These are phyloP conservation scores for Cryptococcus maquisensis DNA, from an alignment of 1,284 basidiomycete genomes.

Conservation along the genomic window DNA sequence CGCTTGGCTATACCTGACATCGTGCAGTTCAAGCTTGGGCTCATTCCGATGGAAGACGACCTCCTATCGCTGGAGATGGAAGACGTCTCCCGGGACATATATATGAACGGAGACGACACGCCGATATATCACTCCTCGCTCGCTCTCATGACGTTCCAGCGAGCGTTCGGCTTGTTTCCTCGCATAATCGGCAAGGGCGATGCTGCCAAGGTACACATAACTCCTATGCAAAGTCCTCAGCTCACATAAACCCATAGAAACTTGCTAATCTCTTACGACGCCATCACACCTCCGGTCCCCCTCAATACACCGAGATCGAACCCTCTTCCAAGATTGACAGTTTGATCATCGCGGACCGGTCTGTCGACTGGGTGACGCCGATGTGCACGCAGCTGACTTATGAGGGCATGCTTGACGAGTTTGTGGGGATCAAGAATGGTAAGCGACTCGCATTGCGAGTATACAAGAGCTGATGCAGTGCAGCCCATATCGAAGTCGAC, in stretches of 20 bases:
- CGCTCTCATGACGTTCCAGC: constrained; percentile 79
- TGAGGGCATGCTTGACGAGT: constrained; percentile 93
- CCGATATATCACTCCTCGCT: constrained; percentile 82
- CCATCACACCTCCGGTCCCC: constrained; percentile 49
- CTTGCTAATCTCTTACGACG: constrained; percentile 68
- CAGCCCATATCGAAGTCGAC: constrained; percentile 88
- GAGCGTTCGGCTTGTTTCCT: constrained; percentile 83
- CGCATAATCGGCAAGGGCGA: constrained; percentile 92
- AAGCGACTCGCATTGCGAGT: constrained; percentile 30
- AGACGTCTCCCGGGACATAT: constrained; percentile 74
- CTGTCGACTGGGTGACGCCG: constrained; percentile 93
- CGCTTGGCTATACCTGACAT: neutral
- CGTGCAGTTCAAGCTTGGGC: constrained; percentile 72
- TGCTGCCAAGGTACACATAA: constrained; percentile 62
- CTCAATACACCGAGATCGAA: constrained; percentile 37
- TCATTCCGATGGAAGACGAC: constrained; percentile 88
- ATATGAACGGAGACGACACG: constrained; percentile 93
- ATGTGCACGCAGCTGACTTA: constrained; percentile 95
- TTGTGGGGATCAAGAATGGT: constrained; percentile 87
- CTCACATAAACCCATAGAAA: constrained; percentile 54
- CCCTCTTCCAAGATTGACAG: constrained; percentile 65
- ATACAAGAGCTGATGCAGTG: neutral
- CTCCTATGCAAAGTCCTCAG: neutral
- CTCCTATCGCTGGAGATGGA: constrained; percentile 83
- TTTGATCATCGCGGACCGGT: constrained; percentile 82